Percentiles rank a stretch among this genome's conserved stretches.
Conservation (phyloP, 495 filamentous ascomycete species). For the Rusavskia elegans region DNA sequence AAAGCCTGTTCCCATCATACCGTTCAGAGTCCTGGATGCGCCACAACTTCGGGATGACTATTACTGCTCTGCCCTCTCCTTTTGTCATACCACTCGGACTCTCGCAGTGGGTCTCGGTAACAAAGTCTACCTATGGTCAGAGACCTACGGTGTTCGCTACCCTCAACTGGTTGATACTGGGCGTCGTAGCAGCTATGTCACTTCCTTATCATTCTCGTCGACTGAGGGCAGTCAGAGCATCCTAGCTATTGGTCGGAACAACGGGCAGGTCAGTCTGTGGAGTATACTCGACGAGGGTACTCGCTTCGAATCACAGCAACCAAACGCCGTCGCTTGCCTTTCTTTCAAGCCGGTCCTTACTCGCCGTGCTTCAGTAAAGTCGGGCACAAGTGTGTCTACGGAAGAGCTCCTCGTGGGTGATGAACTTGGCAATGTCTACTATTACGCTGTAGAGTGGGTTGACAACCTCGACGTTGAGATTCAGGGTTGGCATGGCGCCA, state of each 20-base stretch:
- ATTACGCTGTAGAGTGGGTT: constrained; percentile 86
- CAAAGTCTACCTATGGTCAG: constrained; percentile 81
- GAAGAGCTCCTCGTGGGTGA: constrained; percentile 86
- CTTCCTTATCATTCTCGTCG: constrained; percentile 79
- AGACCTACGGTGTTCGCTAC: constrained; percentile 38
- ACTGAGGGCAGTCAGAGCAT: constrained; percentile 59
- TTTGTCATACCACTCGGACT: constrained; percentile 52
- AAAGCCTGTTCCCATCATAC: constrained; percentile 42
- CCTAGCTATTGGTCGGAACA: constrained; percentile 67
- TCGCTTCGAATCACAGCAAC: constrained; percentile 60
- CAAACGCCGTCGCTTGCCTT: constrained; percentile 57
- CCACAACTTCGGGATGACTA: constrained; percentile 83
- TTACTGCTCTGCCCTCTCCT: constrained; percentile 85
- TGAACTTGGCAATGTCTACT: constrained; percentile 70
- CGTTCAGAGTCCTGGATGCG: constrained; percentile 83
- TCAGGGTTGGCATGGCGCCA: constrained; percentile 56
- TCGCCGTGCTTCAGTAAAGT: constrained; percentile 23
- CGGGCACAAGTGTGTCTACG: constrained; percentile 19
- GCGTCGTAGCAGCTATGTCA: constrained; percentile 43
- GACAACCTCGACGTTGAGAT: constrained; percentile 19
- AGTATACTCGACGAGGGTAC: constrained; percentile 39
- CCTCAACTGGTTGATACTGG: constrained; percentile 23
- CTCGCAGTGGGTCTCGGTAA: constrained; percentile 78
- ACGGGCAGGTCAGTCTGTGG: constrained; percentile 48
- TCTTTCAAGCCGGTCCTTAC: constrained; percentile 43